Base-by-base conservation (phyloP, 208 protist species). In the Crithidia bombi region DNA sequence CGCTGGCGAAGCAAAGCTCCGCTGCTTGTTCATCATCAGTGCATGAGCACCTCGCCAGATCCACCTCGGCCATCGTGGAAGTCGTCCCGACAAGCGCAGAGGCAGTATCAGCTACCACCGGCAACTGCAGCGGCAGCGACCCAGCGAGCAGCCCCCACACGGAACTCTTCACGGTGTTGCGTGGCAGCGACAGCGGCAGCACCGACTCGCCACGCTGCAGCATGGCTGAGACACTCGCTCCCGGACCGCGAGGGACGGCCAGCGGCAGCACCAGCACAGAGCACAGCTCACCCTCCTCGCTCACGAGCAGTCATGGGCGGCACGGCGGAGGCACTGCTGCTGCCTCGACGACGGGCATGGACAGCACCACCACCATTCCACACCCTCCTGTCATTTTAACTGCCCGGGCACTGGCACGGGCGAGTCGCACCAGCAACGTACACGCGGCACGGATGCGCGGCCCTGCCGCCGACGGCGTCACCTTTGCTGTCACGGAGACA, bases 361-460 rank as follows among this genome's bases (percentile, higher is more conserved):
- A 5, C 41, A 64, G 26, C 41, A 64, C 35, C 38, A 51, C 17
- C 9, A 19, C 44, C 3, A 65, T 65, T n/a, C 59, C 59, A 6
- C 59, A 65, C 32, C 59, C 59, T 21, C 59, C 59, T 1, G 44
- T 65, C 5, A 65, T 65, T n/a, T 23, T 51, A 14, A 54, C 59
- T n/a, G 44, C 44, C 12, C 57, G 41, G 19, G 38, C 57, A 17
- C 26, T 64, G 23, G 38, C 57, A 15, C 57, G 57, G 15, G 57
- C 41, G 39, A 49, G 41, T 51, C 41, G 57, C 5, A 38, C 14
- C 19, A 64, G 57, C 28, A 32, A 26, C 26, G 26, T 17, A 10
- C 23, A 26, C 23, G 17, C 57, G 10, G 41, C 23, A 2, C 57
- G 51, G 41, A 2, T 36, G 12, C 19, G 39, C 32, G 6, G 23